Evolutionary conservation across 2,329 filamentous ascomycete genomes (phyloP).

Genomic region (Diplodia seriata): DNA sequence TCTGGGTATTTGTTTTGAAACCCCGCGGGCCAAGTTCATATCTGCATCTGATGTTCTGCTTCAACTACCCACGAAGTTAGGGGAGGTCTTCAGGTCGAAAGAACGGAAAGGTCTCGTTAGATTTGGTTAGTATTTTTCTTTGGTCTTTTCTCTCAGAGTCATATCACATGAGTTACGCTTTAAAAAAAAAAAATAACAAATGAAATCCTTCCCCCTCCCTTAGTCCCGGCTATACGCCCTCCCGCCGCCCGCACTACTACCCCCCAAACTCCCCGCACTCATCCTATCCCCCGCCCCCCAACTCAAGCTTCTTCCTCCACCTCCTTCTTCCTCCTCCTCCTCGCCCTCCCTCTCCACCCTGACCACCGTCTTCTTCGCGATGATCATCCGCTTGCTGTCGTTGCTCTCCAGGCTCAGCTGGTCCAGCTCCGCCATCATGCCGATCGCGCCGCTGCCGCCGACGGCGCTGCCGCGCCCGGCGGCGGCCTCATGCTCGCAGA

Average conservation of each 20-base stretch:
- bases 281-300: not conserved
- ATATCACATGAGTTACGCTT: slow-evolving; percentile 3
- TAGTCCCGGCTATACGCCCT: slow-evolving; percentile 5
- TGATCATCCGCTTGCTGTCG: slow-evolving; percentile 38
- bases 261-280: not conserved
- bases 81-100: too few species aligned
- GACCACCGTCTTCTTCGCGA: slow-evolving; percentile 44
- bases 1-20: not conserved
- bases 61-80: too few species aligned
- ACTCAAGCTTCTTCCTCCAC: not conserved
- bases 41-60: too few species aligned
- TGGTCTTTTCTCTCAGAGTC: not conserved
- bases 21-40: too few species aligned
- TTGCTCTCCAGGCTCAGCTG: slow-evolving; percentile 34
- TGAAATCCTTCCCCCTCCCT: not conserved
- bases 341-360: slow-evolving; percentile 37
- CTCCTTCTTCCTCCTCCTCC: not conserved
- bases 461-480: slow-evolving; percentile 31
- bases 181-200: slow-evolving; percentile 1
- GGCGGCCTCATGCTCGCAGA: slow-evolving; percentile 37
- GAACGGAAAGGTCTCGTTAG: too few species aligned
- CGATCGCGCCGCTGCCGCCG: slow-evolving; percentile 1
- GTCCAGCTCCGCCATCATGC: slow-evolving; percentile 36
- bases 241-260: not conserved
- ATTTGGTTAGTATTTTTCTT: too few species aligned